These are phyloP conservation scores for Xylaria grammica DNA, from an alignment of 495 filamentous ascomycete genomes.

Conservation along the genomic window DNA sequence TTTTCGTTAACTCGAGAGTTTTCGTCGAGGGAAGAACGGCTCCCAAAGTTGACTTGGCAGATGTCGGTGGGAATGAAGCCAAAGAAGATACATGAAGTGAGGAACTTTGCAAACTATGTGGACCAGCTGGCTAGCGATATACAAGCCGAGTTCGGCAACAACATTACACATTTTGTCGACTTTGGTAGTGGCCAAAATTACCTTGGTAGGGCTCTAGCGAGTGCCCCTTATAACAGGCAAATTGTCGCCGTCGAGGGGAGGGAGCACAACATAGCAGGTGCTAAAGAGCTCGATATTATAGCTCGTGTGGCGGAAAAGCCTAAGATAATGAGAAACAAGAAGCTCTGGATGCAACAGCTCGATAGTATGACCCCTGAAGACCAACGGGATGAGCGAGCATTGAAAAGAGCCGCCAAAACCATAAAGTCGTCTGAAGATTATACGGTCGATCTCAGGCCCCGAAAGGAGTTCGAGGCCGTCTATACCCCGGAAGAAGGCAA, in stretches of 20 bases:
- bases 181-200: conserved; percentile 98
- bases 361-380: conserved; percentile 45
- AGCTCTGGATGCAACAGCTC: conserved; percentile 61
- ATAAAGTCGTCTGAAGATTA: conserved; percentile 41
- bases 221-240: conserved; percentile 79
- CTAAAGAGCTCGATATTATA: conserved; percentile 78
- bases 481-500: conserved; percentile 60
- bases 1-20: conserved; percentile 72
- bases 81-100: conserved; percentile 95
- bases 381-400: conserved; percentile 44
- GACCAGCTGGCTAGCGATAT: conserved; percentile 60
- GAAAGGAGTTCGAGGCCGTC: conserved; percentile 48
- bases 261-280: conserved; percentile 81
- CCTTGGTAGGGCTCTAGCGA: conserved; percentile 84
- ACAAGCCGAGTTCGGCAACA: conserved; percentile 36
- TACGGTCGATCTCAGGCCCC: conserved; percentile 52
- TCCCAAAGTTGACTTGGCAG: conserved; percentile 64
- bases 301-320: conserved; percentile 73
- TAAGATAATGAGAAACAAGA: conserved; percentile 75
- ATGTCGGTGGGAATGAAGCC: conserved; percentile 90
- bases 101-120: conserved; percentile 62
- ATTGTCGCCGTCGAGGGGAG: conserved; percentile 92
- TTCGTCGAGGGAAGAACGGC: conserved; percentile 40
- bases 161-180: conserved; percentile 89
- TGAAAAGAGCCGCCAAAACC: conserved; percentile 44